Percentiles rank a stretch among this genome's conserved stretches.
These are phyloP conservation scores for Mortierella alpina DNA, from an alignment of 192 early-diverging fungal genomes.

Conservation along the genomic window DNA sequence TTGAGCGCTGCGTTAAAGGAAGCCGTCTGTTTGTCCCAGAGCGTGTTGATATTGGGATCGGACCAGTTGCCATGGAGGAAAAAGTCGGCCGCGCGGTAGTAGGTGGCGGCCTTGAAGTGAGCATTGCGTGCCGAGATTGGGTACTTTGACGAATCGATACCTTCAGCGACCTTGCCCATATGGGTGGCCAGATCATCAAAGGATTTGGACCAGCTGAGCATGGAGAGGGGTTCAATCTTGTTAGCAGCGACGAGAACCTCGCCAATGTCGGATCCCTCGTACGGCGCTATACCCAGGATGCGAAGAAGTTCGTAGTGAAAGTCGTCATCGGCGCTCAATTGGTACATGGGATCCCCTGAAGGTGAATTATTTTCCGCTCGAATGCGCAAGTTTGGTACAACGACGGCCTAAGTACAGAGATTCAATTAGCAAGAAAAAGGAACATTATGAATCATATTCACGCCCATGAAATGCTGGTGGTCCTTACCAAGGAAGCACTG, in stretches of 20 bases:
- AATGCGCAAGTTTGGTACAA: conserved; percentile 28
- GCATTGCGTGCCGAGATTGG: conserved; percentile 35
- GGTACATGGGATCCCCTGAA: conserved; percentile 26
- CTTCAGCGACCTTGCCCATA: conserved; percentile 15
- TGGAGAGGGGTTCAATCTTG: conserved; percentile 13
- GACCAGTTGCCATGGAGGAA: conserved; percentile 34
- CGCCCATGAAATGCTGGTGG: conserved; percentile 8
- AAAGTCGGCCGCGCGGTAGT: conserved; percentile 33
- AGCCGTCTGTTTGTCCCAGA: conserved; percentile 25
- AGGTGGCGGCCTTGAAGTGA: conserved; percentile 33
- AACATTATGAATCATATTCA: conserved; percentile 17
- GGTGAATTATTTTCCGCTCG: conserved; percentile 22
- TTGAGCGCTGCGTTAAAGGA: conserved; percentile 20
- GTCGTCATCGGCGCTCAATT: conserved; percentile 19
- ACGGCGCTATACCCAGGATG: conserved; percentile 23
- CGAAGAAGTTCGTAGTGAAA: conserved; percentile 31
- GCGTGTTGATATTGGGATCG: conserved; percentile 26
- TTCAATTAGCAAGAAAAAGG: conserved; percentile 16
- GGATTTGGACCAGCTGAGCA: conserved; percentile 19
- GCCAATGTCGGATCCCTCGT: conserved; percentile 31
- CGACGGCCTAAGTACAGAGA: conserved; percentile 19
- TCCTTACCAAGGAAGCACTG: conserved; percentile 28
- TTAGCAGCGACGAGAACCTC: conserved; percentile 32
- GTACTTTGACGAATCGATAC: conserved; percentile 22
- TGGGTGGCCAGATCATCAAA: conserved; percentile 26